Evolutionary conservation across 2,329 filamentous ascomycete species (phyloP).

Genomic region (Paecilomyces niveus): DNA sequence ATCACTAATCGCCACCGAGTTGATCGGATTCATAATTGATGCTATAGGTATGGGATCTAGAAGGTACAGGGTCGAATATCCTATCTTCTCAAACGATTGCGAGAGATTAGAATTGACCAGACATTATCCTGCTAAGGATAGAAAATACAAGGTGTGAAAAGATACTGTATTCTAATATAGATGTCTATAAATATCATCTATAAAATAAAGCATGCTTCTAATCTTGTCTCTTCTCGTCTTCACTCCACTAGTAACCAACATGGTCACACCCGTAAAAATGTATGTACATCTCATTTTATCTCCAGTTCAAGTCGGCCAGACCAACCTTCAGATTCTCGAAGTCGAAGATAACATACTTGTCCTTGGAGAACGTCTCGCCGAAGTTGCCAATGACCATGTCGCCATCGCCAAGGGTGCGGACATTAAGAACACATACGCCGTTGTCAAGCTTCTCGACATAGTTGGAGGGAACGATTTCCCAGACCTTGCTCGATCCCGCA

Average conservation of each 20-base stretch:
- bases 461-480: conserved; percentile 9
- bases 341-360: conserved; percentile 14
- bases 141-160: no score
- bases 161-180: no score
- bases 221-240: background rate
- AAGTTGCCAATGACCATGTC: conserved; percentile 13
- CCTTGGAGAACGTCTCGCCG: conserved; percentile 13
- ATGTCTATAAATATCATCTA: background rate
- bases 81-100: no score
- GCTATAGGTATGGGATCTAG: no score
- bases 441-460: conserved; percentile 11
- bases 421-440: conserved; percentile 12
- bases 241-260: background rate
- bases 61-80: no score
- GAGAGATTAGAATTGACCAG: no score
- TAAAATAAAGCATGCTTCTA: background rate
- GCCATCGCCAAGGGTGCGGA: conserved; percentile 10
- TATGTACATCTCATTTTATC: background rate
- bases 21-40: no score
- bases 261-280: background rate
- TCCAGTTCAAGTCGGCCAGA: conserved; percentile 10
- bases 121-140: no score
- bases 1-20: no score
- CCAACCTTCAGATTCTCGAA: conserved; percentile 11
- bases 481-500: conserved; percentile 7